A percentile compares a stretch with the other conserved stretches of the same genome.
Conservation (phyloP, 1,284 basidiomycete species). For the Sparassis latifolia region DNA sequence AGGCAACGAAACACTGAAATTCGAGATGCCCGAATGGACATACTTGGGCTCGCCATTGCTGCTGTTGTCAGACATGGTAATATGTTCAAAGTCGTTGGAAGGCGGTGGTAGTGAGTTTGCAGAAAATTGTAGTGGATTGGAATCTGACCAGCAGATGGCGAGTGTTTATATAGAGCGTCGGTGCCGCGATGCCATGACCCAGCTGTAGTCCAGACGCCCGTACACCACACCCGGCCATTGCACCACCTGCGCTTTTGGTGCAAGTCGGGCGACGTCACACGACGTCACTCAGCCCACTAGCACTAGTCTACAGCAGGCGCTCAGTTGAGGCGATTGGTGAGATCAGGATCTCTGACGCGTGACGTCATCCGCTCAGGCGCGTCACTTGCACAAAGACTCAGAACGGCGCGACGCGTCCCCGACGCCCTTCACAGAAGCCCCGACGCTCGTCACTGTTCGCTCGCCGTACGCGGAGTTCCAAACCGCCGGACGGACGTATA, state of each 20-base stretch:
- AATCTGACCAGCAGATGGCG: too few relatives aligned
- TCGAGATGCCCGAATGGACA: background rate
- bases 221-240: too few relatives aligned
- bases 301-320: background rate
- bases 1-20: background rate
- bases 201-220: too few relatives aligned
- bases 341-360: background rate
- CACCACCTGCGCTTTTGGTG: too few relatives aligned
- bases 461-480: too few relatives aligned
- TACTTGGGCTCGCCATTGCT: conserved; percentile 14
- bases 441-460: too few relatives aligned
- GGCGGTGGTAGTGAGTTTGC: too few relatives aligned
- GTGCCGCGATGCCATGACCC: too few relatives aligned
- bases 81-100: background rate
- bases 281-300: background rate
- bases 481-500: too few relatives aligned
- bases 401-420: background rate
- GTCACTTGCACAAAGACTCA: background rate
- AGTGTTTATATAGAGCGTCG: too few relatives aligned
- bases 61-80: background rate
- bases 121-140: too few relatives aligned
- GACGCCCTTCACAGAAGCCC: background rate
- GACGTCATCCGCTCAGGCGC: background rate
- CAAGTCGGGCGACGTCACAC: background rate
- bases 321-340: conserved; percentile 1